Evolutionary conservation across 2,329 filamentous ascomycete species (phyloP), one percentile per base, ranked within the genome.

Genomic region (Aurifilum marmelostoma): DNA sequence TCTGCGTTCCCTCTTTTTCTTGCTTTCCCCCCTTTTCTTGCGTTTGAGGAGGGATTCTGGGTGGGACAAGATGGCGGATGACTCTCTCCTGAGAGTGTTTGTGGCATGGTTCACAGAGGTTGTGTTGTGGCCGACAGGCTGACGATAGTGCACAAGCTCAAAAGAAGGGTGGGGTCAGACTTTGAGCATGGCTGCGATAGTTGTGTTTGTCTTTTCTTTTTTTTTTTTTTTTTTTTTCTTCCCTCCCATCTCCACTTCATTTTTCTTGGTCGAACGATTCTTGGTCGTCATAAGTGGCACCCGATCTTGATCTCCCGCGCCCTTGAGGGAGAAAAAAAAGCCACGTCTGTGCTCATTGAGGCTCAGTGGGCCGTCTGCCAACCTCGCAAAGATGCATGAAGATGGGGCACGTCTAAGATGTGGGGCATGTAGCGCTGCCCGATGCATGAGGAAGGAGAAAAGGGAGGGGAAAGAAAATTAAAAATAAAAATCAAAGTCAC

Each of bases 301-400:
- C 24, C 37, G 5, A 43, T 29, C 18, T 47, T 47, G 14, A 12
- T 11, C 50, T 8, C 52, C 29, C 34, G 11, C 34, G n/a, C 12
- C 18, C 34, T n/a, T 9, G 6, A 34, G 14, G n/a, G n/a, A n/a
- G n/a, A n/a, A n/a, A n/a, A n/a, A 29, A 18, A 27, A 52, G 50
- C 43, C 41, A 63, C 61, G 41, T 52, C 61, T 63, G 61, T 63
- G 41, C 61, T 62, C 37, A 37, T 62, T 27, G 37, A 62, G 59
- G 59, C 37, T 62, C 59, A 37, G 32, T 56, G 43, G 27, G 59
- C 27, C 32, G 16, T 14, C 18, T 37, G 52, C 52, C 32, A 27
- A 14, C 21, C 43, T 47, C 18, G 43, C 12, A 14, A 41, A 14
- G n/a, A 29, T 41, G 50, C 63, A 65, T 65, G 47, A 56, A 65